A percentile compares a stretch with the other conserved stretches of the same genome.
Evolutionary conservation across 2,329 filamentous ascomycete genomes (phyloP).

Genomic region (Pyrenochaeta sp.): DNA sequence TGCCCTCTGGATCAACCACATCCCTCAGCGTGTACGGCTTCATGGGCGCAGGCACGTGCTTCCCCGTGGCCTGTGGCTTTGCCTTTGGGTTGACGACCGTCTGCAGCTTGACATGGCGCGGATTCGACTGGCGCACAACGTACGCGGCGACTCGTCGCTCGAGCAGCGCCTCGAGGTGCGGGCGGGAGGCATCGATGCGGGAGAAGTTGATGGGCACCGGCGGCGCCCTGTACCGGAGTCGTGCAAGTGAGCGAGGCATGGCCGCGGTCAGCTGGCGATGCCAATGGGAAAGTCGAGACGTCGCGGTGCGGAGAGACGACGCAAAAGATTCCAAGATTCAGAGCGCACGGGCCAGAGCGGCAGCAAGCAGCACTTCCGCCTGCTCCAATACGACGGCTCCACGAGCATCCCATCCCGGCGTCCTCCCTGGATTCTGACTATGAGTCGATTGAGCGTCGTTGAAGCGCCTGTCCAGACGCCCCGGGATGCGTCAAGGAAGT

Average conservation of each 20-base stretch:
- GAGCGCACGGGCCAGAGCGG: conserved; percentile 19
- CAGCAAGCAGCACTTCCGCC: conserved; percentile 15
- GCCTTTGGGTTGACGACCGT: conserved; percentile 35
- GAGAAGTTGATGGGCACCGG: conserved; percentile 25
- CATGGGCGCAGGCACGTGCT: conserved; percentile 17
- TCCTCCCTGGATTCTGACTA: conserved; percentile 11
- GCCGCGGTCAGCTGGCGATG: conserved; percentile 16
- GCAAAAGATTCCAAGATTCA: conserved; percentile 20
- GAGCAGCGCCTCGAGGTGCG: conserved; percentile 8
- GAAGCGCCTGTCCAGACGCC: conserved; percentile 1
- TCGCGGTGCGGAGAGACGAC: conserved; percentile 7
- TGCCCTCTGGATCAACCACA: conserved; percentile 39
- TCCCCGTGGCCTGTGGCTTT: conserved; percentile 26
- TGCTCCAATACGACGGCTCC: conserved; percentile 29
- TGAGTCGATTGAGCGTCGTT: conserved; percentile 15
- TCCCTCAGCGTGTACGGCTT: conserved; percentile 52
- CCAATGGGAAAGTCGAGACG: conserved; percentile 5
- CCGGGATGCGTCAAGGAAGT: conserved; percentile 12
- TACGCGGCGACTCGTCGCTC: conserved; percentile 26
- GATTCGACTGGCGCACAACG: conserved; percentile 37
- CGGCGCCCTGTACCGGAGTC: conserved; percentile 34
- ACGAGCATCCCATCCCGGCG: conserved; percentile 1
- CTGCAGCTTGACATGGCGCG: conserved; percentile 30
- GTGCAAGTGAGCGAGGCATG: conserved; percentile 43
- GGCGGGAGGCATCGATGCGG: conserved; percentile 8